phyloP scores from a whole-genome alignment of 495 filamentous ascomycete genomes.

The Podospora sp. region DNA sequence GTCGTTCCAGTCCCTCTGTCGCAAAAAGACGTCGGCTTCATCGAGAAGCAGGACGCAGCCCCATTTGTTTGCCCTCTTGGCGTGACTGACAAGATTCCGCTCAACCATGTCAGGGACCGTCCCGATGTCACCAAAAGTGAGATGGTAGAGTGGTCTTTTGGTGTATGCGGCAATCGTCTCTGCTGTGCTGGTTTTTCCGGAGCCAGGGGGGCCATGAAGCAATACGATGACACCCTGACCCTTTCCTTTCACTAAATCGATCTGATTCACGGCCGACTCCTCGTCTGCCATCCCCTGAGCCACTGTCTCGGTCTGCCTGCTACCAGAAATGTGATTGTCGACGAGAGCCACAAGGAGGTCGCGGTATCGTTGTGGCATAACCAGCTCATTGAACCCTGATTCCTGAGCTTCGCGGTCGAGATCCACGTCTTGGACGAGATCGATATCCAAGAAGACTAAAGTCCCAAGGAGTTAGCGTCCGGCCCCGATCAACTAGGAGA shows the following conservation, averaged over 20 bases:
- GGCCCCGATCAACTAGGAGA: too few species aligned
- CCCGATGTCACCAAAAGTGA: not conserved
- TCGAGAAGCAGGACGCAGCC: conserved; percentile 1
- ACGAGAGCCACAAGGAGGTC: conserved; percentile 41
- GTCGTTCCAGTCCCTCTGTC: not conserved
- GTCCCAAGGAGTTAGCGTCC: too few species aligned
- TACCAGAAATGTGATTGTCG: conserved; percentile 36
- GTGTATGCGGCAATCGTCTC: conserved; percentile 4
- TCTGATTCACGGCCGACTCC: not conserved
- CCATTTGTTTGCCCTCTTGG: not conserved
- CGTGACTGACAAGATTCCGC: not conserved
- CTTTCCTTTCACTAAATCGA: conserved; percentile 16
- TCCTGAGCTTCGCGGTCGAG: not conserved
- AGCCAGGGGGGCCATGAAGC: not conserved
- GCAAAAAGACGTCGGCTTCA: conserved; percentile 4
- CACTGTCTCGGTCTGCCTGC: not conserved
- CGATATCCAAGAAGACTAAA: conserved; percentile 13
- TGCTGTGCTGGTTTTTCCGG: conserved; percentile 6
- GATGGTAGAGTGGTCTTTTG: not conserved
- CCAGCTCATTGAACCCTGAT: conserved; percentile 36
- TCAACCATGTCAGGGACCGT: not conserved
- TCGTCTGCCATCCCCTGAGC: not conserved
- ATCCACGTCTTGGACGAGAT: conserved; percentile 17
- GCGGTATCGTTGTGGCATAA: conserved; percentile 37
- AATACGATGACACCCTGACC: conserved; percentile 10